These are phyloP conservation scores for Solanum sejunctum DNA, from an alignment of 257 asterid species.

Conservation along the genomic window DNA sequence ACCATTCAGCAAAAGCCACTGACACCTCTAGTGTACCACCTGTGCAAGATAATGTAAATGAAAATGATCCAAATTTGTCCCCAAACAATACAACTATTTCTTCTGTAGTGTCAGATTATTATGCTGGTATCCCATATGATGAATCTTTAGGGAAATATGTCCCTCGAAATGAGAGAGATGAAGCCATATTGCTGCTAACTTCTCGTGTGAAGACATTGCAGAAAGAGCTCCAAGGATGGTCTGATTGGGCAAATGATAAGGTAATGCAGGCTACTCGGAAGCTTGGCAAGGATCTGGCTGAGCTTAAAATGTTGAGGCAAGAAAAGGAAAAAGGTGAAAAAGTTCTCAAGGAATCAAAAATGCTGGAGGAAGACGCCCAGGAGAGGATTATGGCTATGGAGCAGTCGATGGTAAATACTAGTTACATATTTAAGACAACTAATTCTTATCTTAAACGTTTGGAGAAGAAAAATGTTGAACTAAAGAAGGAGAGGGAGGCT, in stretches of 20 bases:
- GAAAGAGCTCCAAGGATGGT: constrained; percentile 47
- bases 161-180: constrained; percentile 44
- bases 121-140: constrained; percentile 36
- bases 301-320: constrained; percentile 57
- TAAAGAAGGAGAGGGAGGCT: constrained; percentile 31
- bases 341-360: constrained; percentile 40
- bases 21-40: neutral
- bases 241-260: constrained; percentile 62
- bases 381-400: constrained; percentile 66
- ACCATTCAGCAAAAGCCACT: constrained; percentile 14
- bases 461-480: constrained; percentile 28
- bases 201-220: constrained; percentile 28
- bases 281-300: constrained; percentile 49
- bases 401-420: constrained; percentile 34
- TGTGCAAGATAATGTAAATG: constrained; percentile 16
- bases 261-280: constrained; percentile 61
- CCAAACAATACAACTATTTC: constrained; percentile 3
- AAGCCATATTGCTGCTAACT: constrained; percentile 24
- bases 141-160: constrained; percentile 30
- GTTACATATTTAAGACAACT: constrained; percentile 31
- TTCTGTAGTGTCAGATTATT: constrained; percentile 21
- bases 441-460: constrained; percentile 21
- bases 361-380: constrained; percentile 39
- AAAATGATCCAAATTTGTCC: constrained; percentile 9
- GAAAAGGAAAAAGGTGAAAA: constrained; percentile 53